These are phyloP conservation scores for Plantago elongata DNA, from an alignment of 257 asterid genomes.

Conservation along the genomic window DNA sequence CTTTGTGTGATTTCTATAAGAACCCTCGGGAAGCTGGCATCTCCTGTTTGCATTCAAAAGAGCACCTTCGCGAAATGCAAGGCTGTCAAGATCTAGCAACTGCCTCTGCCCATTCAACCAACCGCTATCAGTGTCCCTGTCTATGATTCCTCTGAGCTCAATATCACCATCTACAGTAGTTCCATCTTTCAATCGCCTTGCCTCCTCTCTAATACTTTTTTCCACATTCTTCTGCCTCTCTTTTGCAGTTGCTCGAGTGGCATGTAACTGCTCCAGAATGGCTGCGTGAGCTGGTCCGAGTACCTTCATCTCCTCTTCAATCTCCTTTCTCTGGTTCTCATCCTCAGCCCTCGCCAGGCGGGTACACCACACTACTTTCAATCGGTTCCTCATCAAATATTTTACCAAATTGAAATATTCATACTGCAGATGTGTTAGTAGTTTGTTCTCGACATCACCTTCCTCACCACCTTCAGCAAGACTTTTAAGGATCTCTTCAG, in stretches of 20 bases:
- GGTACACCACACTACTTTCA: slow-evolving; percentile 58
- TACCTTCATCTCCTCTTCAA: slow-evolving; percentile 52
- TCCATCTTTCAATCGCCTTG: slow-evolving; percentile 50
- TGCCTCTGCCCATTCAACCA: slow-evolving; percentile 58
- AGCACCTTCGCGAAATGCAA: slow-evolving; percentile 55
- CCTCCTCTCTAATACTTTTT: slow-evolving; percentile 60
- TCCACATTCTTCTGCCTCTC: slow-evolving; percentile 56
- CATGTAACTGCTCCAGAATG: slow-evolving; percentile 55
- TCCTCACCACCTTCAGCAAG: slow-evolving; percentile 60
- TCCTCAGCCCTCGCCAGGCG: slow-evolving; percentile 58
- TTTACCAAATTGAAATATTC: slow-evolving; percentile 51
- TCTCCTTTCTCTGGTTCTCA: slow-evolving; percentile 48
- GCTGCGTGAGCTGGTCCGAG: slow-evolving; percentile 43
- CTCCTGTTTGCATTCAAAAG: slow-evolving; percentile 50
- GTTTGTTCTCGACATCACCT: slow-evolving; percentile 48
- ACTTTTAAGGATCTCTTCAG: slow-evolving; percentile 52
- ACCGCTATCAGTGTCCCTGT: slow-evolving; percentile 54
- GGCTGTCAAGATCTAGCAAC: slow-evolving; percentile 50
- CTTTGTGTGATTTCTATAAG: slow-evolving; percentile 48
- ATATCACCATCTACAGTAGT: slow-evolving; percentile 44
- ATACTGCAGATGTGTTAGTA: slow-evolving; percentile 45
- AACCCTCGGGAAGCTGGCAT: slow-evolving; percentile 56
- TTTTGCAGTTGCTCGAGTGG: slow-evolving; percentile 57
- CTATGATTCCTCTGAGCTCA: slow-evolving; percentile 29
- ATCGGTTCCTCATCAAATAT: slow-evolving; percentile 39